Percentiles rank a stretch among this genome's conserved stretches.
These are phyloP conservation scores for Ganoderma sinense DNA, from an alignment of 1,284 basidiomycete species.

Conservation along the genomic window DNA sequence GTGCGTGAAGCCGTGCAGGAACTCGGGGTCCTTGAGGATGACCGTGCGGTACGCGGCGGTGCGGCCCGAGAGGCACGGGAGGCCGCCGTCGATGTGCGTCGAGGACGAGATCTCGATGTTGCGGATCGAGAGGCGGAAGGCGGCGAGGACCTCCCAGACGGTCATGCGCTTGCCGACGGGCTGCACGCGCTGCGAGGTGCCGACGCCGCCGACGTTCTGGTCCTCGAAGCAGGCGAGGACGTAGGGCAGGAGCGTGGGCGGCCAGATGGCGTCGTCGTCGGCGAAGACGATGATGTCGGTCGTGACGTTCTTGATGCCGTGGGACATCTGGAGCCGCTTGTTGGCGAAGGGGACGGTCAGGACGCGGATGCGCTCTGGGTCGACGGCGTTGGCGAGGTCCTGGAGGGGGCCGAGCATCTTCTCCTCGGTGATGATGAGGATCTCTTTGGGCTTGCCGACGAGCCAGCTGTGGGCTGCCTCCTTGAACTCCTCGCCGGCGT, in stretches of 20 bases:
- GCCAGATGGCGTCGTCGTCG: conserved; percentile 96
- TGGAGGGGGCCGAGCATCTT: conserved; percentile 88
- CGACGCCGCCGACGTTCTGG: conserved; percentile 91
- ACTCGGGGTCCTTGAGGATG: conserved; percentile 93
- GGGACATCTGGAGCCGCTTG: conserved; percentile 92
- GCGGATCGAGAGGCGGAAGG: conserved; percentile 89
- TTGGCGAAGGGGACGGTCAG: conserved; percentile 92
- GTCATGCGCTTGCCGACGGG: conserved; percentile 82
- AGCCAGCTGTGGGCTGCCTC: conserved; percentile 93
- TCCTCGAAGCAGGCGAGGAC: conserved; percentile 93
- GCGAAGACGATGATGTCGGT: conserved; percentile 97
- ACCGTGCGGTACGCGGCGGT: conserved; percentile 93
- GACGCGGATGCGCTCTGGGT: conserved; percentile 84
- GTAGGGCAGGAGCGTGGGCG: conserved; percentile 84
- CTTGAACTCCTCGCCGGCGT: conserved; percentile 94
- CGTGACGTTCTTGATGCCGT: conserved; percentile 87
- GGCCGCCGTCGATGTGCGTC: conserved; percentile 91
- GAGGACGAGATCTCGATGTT: conserved; percentile 91
- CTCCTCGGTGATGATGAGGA: conserved; percentile 93
- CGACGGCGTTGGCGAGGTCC: conserved; percentile 86
- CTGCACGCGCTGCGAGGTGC: conserved; percentile 90
- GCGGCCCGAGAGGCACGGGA: conserved; percentile 90
- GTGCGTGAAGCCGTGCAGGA: conserved; percentile 91
- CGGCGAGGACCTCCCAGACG: conserved; percentile 93
- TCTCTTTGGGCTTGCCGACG: conserved; percentile 89